A percentile compares a stretch with the other conserved stretches of the same genome.
Evolutionary conservation across 257 asterid species (phyloP).

Genomic region (Linaria vulgaris): DNA sequence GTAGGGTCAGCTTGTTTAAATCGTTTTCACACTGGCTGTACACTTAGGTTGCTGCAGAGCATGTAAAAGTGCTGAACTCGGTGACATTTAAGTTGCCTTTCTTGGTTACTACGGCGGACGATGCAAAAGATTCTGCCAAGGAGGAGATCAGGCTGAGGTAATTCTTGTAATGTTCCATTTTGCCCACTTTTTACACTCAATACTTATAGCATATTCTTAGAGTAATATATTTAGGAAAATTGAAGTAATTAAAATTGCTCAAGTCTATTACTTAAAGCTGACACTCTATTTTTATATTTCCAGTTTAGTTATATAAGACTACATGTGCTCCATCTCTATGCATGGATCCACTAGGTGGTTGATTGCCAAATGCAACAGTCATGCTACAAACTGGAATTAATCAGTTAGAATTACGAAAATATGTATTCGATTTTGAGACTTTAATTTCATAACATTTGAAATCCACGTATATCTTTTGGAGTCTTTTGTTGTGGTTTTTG

Average conservation of each 20-base stretch:
- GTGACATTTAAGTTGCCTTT: constrained; percentile 86
- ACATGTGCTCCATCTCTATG: not conserved
- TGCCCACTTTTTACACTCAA: not conserved
- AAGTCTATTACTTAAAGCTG: not conserved
- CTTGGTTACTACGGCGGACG: constrained; percentile 82
- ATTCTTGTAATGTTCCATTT: constrained; percentile 7
- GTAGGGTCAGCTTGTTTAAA: not conserved
- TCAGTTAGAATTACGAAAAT: not conserved
- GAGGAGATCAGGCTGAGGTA: constrained; percentile 96
- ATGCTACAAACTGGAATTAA: not conserved
- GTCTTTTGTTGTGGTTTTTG: too few relatives aligned
- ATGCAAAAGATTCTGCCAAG: constrained; percentile 68
- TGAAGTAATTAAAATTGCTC: not conserved
- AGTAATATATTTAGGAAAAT: not conserved
- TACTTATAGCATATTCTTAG: not conserved
- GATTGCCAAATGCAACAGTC: too few relatives aligned
- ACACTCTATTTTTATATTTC: not conserved
- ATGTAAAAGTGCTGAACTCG: constrained; percentile 69
- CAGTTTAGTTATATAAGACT: not conserved
- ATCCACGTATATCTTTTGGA: too few relatives aligned
- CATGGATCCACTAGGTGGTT: not conserved
- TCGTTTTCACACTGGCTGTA: constrained; percentile 19
- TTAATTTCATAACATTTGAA: constrained; percentile 10
- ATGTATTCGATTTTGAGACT: not conserved
- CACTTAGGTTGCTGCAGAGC: constrained; percentile 80